These are phyloP conservation scores for Phytophthora foliorum DNA, from an alignment of 352 stramenopile species.

Conservation along the genomic window DNA sequence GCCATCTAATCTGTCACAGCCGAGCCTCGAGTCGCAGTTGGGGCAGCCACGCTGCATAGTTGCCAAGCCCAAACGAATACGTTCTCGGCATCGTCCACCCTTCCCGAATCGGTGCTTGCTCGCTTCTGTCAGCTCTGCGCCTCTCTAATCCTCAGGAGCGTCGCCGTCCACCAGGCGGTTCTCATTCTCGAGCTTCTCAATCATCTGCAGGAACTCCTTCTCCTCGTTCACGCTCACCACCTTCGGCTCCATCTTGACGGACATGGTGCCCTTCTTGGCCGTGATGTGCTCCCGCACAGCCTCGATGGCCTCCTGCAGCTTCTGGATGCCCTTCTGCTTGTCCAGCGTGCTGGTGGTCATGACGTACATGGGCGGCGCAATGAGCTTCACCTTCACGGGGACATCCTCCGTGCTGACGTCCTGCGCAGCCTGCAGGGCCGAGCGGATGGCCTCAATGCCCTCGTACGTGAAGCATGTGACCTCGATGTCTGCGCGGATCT, in stretches of 20 bases:
- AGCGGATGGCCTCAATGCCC: slow-evolving; percentile 98
- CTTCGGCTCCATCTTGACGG: slow-evolving; percentile 99
- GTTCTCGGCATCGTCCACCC: slow-evolving; percentile 10
- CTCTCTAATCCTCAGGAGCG: slow-evolving; percentile 94
- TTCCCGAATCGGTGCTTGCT: slow-evolving; percentile 10
- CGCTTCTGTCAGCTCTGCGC: slow-evolving; percentile 12
- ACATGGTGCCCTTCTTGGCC: slow-evolving; percentile 95
- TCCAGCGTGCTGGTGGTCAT: slow-evolving; percentile 99
- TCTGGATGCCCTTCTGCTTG: slow-evolving; percentile 97
- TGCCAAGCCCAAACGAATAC: slow-evolving; percentile 13
- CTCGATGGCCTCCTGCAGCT: slow-evolving; percentile 97
- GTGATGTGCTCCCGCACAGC: slow-evolving; percentile 95
- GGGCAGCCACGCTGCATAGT: slow-evolving; percentile 8
- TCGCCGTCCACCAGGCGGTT: slow-evolving; percentile 99
- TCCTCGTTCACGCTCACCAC: slow-evolving; percentile 99
- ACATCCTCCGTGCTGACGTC: slow-evolving; percentile 89
- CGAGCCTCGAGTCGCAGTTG: slow-evolving; percentile 19
- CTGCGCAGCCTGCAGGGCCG: slow-evolving; percentile 94
- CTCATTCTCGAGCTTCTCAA: slow-evolving; percentile 98
- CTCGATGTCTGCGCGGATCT: slow-evolving; percentile 99
- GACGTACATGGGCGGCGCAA: slow-evolving; percentile 99
- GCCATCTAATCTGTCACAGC: slow-evolving; percentile 29
- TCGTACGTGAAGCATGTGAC: slow-evolving; percentile 99
- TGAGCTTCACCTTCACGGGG: slow-evolving; percentile 99
- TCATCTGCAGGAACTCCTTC: slow-evolving; percentile 99